These are phyloP conservation scores for Suillus paluster DNA, from an alignment of 768 basidiomycete species.

Conservation along the genomic window DNA sequence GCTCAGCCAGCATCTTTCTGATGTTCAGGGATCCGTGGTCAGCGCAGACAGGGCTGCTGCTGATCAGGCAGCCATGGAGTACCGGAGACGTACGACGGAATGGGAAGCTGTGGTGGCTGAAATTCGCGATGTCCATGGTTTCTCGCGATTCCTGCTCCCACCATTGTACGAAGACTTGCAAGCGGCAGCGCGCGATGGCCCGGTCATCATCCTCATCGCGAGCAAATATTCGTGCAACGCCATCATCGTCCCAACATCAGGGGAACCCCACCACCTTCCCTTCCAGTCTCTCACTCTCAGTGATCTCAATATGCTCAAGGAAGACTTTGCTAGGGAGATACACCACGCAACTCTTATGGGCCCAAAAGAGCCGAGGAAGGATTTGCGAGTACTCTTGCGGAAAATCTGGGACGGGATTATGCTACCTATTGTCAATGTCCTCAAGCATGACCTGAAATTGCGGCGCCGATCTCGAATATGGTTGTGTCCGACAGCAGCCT, in stretches of 20 bases:
- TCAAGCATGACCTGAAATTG: neutral
- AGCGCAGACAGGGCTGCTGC: neutral
- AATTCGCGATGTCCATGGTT: slow-evolving; percentile 12
- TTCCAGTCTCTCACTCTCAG: neutral
- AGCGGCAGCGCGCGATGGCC: slow-evolving; percentile 20
- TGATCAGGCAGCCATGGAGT: slow-evolving; percentile 10
- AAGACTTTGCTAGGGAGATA: neutral
- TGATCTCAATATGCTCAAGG: neutral
- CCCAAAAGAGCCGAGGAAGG: neutral
- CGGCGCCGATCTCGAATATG: neutral
- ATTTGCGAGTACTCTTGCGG: neutral
- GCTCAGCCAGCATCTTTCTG: neutral
- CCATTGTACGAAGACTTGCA: slow-evolving; percentile 14
- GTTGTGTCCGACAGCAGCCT: neutral
- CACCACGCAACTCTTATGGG: neutral
- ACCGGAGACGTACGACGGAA: slow-evolving; percentile 13
- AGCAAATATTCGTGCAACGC: slow-evolving; percentile 19
- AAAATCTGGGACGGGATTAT: neutral
- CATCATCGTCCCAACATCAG: slow-evolving; percentile 7
- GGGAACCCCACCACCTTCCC: neutral
- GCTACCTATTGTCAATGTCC: neutral
- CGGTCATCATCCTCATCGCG: slow-evolving; percentile 22
- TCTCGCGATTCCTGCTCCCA: slow-evolving; percentile 23
- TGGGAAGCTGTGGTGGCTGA: slow-evolving; percentile 10
- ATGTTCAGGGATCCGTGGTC: neutral